Percentiles rank a stretch among this genome's conserved stretches.
Evolutionary conservation across 164 flowering plant species (phyloP).

Genomic region (Cinnamomum chago): DNA sequence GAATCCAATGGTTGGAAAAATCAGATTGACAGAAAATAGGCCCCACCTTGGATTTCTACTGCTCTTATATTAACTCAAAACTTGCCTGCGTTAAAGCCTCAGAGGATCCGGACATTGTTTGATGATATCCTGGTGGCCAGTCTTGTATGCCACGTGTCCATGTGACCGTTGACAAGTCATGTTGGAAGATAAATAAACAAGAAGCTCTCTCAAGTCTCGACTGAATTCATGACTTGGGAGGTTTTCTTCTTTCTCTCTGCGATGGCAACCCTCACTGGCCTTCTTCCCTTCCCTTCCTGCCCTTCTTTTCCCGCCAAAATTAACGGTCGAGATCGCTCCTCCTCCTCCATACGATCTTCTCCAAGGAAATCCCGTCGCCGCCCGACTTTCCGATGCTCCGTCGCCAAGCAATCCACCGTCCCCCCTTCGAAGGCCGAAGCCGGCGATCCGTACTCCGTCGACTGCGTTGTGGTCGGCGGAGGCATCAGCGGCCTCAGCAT

Average conservation of each 20-base stretch:
- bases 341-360: neutral
- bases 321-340: neutral
- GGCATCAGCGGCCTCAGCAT: slow-evolving; percentile 91
- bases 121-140: no score
- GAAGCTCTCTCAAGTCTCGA: no score
- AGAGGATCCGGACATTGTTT: no score
- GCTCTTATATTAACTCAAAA: no score
- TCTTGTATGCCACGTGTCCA: no score
- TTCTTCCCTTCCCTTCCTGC: slow-evolving; percentile 5
- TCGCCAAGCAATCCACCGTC: slow-evolving; percentile 25
- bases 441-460: slow-evolving; percentile 27
- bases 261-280: slow-evolving; percentile 18
- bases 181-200: no score
- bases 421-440: slow-evolving; percentile 20
- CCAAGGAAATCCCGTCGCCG: neutral
- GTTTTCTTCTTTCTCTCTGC: neutral
- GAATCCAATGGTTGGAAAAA: no score
- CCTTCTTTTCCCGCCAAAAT: slow-evolving; percentile 7
- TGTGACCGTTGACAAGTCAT: no score
- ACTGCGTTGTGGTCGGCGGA: slow-evolving; percentile 83
- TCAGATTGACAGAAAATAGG: no score
- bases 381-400: slow-evolving; percentile 15
- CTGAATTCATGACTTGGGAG: no score
- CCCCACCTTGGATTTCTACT: no score
- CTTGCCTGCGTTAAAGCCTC: no score